Percentiles rank a stretch among this genome's conserved stretches.
These are phyloP conservation scores for Triadica sebifera DNA, from an alignment of 345 rosid species.

Conservation along the genomic window DNA sequence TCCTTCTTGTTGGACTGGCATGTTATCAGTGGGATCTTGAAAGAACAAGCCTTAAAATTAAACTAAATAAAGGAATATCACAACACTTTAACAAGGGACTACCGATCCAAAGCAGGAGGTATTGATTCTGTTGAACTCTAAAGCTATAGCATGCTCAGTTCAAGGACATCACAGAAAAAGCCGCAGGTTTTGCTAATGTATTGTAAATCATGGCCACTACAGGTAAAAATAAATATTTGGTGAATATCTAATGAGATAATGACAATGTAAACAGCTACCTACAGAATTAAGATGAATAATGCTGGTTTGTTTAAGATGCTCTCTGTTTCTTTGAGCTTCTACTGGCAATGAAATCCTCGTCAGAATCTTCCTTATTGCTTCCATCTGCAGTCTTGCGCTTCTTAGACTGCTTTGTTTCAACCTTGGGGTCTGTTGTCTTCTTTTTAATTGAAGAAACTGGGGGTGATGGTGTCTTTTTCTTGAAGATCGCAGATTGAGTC, in stretches of 20 bases:
- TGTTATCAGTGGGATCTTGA: too few species aligned
- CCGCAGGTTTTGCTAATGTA: not conserved
- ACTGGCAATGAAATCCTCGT: conserved; percentile 44
- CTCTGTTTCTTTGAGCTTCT: conserved; percentile 48
- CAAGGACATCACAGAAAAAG: not conserved
- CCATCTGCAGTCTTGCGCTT: conserved; percentile 51
- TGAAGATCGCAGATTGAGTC: conserved; percentile 33
- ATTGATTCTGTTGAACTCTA: too few species aligned
- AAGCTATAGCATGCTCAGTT: too few species aligned
- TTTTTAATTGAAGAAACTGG: conserved; percentile 38
- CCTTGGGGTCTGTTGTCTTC: conserved; percentile 44
- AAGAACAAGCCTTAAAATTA: too few species aligned
- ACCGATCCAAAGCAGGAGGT: too few species aligned
- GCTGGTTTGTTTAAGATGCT: conserved; percentile 26
- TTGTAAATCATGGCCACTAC: not conserved
- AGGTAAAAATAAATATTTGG: not conserved
- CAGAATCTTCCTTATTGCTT: conserved; percentile 51
- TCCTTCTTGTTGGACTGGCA: too few species aligned
- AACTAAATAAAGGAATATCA: too few species aligned
- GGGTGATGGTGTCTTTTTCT: conserved; percentile 21
- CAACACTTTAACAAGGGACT: too few species aligned
- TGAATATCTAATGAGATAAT: not conserved
- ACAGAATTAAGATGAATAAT: not conserved
- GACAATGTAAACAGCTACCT: not conserved
- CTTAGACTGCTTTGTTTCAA: conserved; percentile 39